These are phyloP conservation scores for Trametes villosa DNA, from an alignment of 768 basidiomycete genomes.

Conservation along the genomic window DNA sequence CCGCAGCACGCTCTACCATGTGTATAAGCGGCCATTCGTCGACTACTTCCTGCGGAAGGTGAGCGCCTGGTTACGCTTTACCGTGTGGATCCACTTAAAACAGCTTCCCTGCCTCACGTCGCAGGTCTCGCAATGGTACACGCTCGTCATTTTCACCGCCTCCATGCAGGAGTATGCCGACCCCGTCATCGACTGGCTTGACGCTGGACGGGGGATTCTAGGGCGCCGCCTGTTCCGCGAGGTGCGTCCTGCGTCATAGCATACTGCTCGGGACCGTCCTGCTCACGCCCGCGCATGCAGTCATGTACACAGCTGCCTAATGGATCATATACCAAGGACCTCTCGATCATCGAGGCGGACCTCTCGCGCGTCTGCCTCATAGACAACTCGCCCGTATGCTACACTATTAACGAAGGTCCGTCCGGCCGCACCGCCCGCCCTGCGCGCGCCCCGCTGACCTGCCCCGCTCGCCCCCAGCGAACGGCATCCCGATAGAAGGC, in stretches of 20 bases:
- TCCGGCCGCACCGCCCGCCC: neutral
- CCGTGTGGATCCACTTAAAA: neutral
- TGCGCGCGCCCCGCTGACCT: neutral
- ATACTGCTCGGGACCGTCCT: neutral
- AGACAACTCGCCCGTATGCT: conserved; percentile 95
- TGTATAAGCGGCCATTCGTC: conserved; percentile 97
- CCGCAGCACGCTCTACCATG: conserved; percentile 91
- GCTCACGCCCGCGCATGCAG: conserved; percentile 42
- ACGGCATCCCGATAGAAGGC: conserved; percentile 98
- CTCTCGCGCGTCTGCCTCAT: conserved; percentile 92
- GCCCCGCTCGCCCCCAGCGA: conserved; percentile 57
- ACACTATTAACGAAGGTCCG: conserved; percentile 90
- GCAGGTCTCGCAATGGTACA: conserved; percentile 99
- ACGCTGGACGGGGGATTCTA: conserved; percentile 91
- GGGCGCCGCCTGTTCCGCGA: conserved; percentile 90
- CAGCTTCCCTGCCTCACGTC: neutral
- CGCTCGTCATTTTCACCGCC: conserved; percentile 97
- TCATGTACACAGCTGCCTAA: conserved; percentile 92
- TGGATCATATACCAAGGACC: conserved; percentile 94
- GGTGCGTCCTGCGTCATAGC: conserved; percentile 52
- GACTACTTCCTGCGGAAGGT: conserved; percentile 94
- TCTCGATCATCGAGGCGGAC: conserved; percentile 86
- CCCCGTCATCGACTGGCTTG: conserved; percentile 99
- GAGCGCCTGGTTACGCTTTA: conserved; percentile 24
- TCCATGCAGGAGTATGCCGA: conserved; percentile 99